Evolutionary conservation across 2,329 filamentous ascomycete species (phyloP), one percentile per base, ranked within the genome.

Genomic region (Ophiostoma ulmi): DNA sequence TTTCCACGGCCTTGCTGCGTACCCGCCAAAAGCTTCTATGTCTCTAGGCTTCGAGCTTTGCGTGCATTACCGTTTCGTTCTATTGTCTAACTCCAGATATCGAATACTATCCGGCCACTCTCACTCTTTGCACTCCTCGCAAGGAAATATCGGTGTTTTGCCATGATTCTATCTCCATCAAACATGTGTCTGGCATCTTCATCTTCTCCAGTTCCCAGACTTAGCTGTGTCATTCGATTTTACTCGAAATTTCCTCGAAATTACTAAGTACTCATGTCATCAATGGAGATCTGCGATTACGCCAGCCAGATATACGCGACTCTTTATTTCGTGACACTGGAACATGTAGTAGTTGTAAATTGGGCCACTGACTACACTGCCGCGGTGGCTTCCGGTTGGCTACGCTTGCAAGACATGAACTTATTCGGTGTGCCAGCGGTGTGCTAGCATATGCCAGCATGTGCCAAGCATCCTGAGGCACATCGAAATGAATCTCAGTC

Each of bases 321-420:
- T 6, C 6, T 35, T 63, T 20, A 13, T 63, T 36, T 26, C n/a
- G 20, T 26, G 20, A 13, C 35, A 7, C 10, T n/a, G 20, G 20
- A 65, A 6, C 13, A 8, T 65, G 36, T 36, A 36, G 35, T 2
- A 63, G 58, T 17, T 36, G 58, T 14, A 35, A 31, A 20, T 11
- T 65, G 36, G 20, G 13, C 11, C 20, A 65, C 20, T 39, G 20
- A 36, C 63, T 22, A 10, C n/a, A 41, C 17, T 17, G 8, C 68
- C 68, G 68, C 55, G 68, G 68, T 5, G n/a, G 35, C 22, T 36
- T 69, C 68, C 68, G 68, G 68, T 69, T 69, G 68, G 68, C 52
- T 31, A 13, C 11, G 3, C n/a, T 17, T 14, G 20, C 38, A 22
- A 69, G 38, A 69, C 52, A 61, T 58, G 52, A 55, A 10, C 52